phyloP scores from a whole-genome alignment of 176 grass and related monocot genomes.

The Ensete glaucum region DNA sequence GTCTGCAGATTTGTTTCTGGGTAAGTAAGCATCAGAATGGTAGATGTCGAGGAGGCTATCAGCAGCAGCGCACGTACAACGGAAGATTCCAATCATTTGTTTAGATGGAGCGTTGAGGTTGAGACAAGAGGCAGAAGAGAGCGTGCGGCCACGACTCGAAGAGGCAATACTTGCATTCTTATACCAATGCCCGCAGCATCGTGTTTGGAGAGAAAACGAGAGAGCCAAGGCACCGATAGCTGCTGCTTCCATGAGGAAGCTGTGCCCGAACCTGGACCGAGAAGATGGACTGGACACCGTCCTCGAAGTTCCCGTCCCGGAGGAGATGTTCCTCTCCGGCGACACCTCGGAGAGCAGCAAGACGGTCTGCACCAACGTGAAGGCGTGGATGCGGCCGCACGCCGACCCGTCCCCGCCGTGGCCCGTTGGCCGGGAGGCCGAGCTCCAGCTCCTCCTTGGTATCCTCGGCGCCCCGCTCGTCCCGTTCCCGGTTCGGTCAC shows the following conservation, averaged over 20 bases:
- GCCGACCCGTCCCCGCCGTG: neutral
- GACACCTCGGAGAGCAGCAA: neutral
- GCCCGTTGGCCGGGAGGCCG: neutral
- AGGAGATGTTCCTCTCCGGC: constrained; percentile 8
- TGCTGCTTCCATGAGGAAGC: constrained; percentile 1
- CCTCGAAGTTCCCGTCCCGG: constrained; percentile 11
- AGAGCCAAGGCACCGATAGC: neutral
- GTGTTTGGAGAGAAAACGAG: too few relatives aligned
- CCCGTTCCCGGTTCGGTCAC: neutral
- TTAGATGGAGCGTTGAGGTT: too few relatives aligned
- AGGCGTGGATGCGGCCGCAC: neutral
- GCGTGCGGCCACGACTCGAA: too few relatives aligned
- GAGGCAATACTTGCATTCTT: too few relatives aligned
- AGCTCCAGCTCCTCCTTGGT: constrained; percentile 2
- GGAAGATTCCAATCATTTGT: too few relatives aligned
- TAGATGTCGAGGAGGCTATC: too few relatives aligned
- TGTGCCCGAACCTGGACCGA: constrained; percentile 11
- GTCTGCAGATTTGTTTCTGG: too few relatives aligned
- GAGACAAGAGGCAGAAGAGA: too few relatives aligned
- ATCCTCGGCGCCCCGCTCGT: constrained; percentile 3
- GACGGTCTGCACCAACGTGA: neutral
- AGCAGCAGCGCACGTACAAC: too few relatives aligned
- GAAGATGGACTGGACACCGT: constrained; percentile 9
- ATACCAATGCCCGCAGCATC: too few relatives aligned
- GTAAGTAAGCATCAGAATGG: too few relatives aligned